These are phyloP conservation scores for Grosmannia clavigera DNA, from an alignment of 2,329 filamentous ascomycete species.

Conservation along the genomic window DNA sequence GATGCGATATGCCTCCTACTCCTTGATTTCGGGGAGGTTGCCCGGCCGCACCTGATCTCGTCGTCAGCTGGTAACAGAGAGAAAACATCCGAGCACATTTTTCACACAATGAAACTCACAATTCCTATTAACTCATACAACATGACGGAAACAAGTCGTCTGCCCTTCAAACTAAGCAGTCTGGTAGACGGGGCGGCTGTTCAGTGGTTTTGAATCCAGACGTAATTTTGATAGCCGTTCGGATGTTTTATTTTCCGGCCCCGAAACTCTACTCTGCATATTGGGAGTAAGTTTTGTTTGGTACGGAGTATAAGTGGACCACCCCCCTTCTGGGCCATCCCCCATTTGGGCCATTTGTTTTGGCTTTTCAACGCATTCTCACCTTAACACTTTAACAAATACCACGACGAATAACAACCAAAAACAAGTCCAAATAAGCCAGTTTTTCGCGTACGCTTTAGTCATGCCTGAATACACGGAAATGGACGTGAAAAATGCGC, in stretches of 20 bases:
- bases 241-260: background rate
- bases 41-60: slow-evolving; percentile 69
- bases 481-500: no score
- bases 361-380: no score
- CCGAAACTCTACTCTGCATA: background rate
- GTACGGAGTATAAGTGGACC: no score
- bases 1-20: slow-evolving; percentile 41
- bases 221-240: background rate
- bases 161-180: background rate
- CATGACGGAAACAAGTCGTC: slow-evolving; percentile 42
- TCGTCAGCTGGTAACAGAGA: background rate
- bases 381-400: no score
- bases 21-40: slow-evolving; percentile 84
- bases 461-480: no score
- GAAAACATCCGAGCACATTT: background rate
- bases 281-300: no score
- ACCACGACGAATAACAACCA: no score
- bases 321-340: no score
- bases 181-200: background rate
- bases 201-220: background rate
- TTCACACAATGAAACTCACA: slow-evolving; percentile 39
- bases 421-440: no score
- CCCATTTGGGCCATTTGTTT: no score
- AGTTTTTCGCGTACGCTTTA: no score
- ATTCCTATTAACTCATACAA: slow-evolving; percentile 96